Base-by-base conservation (phyloP, 192 early-diverging fungal species). In the Linnemannia schmuckeri region DNA sequence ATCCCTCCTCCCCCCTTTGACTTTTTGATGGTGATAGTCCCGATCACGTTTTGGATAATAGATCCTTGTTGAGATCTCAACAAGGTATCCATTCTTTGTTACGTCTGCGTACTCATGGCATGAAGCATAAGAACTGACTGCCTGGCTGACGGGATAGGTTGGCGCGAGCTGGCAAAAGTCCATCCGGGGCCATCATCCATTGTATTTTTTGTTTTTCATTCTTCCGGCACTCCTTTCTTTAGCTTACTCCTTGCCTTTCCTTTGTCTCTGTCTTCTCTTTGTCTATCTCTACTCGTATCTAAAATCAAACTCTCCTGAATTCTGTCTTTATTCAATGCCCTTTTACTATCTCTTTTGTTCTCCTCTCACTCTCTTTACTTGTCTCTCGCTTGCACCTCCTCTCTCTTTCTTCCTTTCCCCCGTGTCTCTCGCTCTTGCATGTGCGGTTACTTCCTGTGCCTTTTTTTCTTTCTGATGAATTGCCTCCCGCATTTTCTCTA, bases 181-280 rank as follows among this genome's bases (percentile, higher is more conserved):
- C 61, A 66, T 30, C 46, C 27, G 41, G 44, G 24, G 27, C 15
- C 44, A 35, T 33, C 61, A 3, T 40, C 6, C 22, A 17, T 71
- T 42, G 8, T 69, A 30, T 15, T 33, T 70, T 70, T 37, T 33
- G 4, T 49, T 42, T 57, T 33, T 69, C 33, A 8, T 27, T 57
- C 41, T 66, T 57, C 63, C 79, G 17, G 63, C 38, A 33, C 54
- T 75, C 68, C 42, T 63, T 40, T 47, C 41, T 47, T 35, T 63
- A 33, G 57, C 33, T 35, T 8, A 66, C 57, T 41, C 74, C 40
- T 72, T 63, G 33, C 41, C 42, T 66, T 66, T 10, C 57, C 27
- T 63, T 70, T 27, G 49, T 55, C 33, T 49, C 38, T 44, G 6
- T 46, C 40, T 66, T 55, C 33, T 49, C 38, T 44, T 22, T 46